Conservation (phyloP, 129 eudicot genomes). For the Helianthus tuberosus region DNA sequence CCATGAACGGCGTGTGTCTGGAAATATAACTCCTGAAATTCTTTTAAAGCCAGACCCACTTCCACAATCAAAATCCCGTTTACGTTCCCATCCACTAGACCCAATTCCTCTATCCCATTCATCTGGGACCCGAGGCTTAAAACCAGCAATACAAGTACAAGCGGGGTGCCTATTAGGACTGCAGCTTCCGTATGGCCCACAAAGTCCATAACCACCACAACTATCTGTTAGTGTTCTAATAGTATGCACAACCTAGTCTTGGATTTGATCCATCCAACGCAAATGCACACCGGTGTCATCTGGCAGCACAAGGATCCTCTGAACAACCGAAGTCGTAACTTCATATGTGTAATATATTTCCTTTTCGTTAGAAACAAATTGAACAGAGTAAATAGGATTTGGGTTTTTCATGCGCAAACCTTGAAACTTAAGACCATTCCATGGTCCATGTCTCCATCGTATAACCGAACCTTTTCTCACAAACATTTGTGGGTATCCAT, state of each 20-base stretch:
- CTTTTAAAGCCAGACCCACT: constrained; percentile 41
- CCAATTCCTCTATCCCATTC: constrained; percentile 48
- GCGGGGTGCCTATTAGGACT: constrained; percentile 21
- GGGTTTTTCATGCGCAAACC: constrained; percentile 18
- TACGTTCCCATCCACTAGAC: constrained; percentile 54
- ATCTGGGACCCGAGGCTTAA: constrained; percentile 40
- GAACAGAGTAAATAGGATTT: background rate
- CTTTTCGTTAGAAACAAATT: constrained; percentile 12
- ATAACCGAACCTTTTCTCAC: background rate
- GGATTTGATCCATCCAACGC: constrained; percentile 27
- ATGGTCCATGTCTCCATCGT: constrained; percentile 31
- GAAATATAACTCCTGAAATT: constrained; percentile 34
- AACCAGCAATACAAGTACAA: constrained; percentile 49
- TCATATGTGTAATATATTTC: constrained; percentile 27
- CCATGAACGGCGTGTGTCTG: constrained; percentile 37
- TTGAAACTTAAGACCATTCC: constrained; percentile 28
- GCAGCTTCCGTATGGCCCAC: constrained; percentile 53
- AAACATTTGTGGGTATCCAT: constrained; percentile 38
- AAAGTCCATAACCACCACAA: constrained; percentile 41
- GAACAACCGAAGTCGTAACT: constrained; percentile 13
- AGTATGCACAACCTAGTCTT: constrained; percentile 27
- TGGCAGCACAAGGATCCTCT: constrained; percentile 14
- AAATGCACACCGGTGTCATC: constrained; percentile 12
- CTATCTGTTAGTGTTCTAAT: constrained; percentile 7
- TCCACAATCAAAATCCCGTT: constrained; percentile 29